Percentiles rank a stretch among this genome's conserved stretches.
Conservation (phyloP, 1,284 basidiomycete species). For the Crucibulum cyathiforme region DNA sequence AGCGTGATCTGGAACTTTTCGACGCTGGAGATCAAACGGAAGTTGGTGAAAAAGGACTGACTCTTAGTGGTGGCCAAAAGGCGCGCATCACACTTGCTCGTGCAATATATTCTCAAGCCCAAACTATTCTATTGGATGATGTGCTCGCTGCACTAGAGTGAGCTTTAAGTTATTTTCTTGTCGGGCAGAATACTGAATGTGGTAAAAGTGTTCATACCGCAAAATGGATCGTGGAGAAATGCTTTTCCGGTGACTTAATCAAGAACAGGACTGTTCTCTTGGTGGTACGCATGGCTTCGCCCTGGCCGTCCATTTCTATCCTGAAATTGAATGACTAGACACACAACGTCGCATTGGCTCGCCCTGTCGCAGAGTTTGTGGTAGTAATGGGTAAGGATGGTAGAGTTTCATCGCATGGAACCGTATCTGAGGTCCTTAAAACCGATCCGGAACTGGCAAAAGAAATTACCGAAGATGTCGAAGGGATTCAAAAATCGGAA, state of each 20-base stretch:
- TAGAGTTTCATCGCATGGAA: constrained; percentile 46
- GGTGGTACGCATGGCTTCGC: neutral
- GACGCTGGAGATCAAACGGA: constrained; percentile 76
- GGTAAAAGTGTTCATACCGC: constrained; percentile 27
- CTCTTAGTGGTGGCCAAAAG: constrained; percentile 63
- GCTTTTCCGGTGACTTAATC: constrained; percentile 70
- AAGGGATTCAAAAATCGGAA: constrained; percentile 41
- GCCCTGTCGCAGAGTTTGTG: constrained; percentile 62
- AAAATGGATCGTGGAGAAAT: constrained; percentile 77
- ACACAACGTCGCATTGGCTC: constrained; percentile 67
- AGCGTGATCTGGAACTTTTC: constrained; percentile 65
- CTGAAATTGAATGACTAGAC: constrained; percentile 42
- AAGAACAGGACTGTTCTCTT: constrained; percentile 67
- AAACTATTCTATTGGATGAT: constrained; percentile 64
- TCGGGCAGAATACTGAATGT: too few species aligned
- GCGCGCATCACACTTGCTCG: constrained; percentile 70
- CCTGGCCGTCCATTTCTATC: neutral
- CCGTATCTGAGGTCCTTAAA: constrained; percentile 48
- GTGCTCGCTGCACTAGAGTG: constrained; percentile 54
- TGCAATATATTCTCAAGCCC: constrained; percentile 65
- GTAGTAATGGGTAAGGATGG: constrained; percentile 57
- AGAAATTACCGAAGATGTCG: constrained; percentile 46
- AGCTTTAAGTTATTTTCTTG: too few species aligned
- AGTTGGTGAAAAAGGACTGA: constrained; percentile 65
- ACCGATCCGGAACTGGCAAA: constrained; percentile 43